Evolutionary conservation across 2,329 filamentous ascomycete species (phyloP).

Genomic region (Colletotrichum musicola): DNA sequence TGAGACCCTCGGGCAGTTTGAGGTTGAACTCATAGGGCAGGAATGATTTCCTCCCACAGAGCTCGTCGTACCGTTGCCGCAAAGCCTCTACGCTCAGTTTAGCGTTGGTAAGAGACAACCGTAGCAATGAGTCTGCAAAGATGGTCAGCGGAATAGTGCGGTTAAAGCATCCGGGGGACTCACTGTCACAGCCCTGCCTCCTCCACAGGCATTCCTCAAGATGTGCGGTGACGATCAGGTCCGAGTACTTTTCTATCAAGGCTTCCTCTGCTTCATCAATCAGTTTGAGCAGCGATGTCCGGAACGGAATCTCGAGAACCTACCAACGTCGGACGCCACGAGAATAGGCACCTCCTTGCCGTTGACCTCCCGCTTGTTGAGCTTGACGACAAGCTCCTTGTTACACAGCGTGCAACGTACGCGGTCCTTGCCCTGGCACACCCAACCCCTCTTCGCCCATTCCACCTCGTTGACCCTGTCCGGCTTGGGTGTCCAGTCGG

Average conservation of each 20-base stretch:
- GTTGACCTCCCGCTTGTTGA: conserved; percentile 71
- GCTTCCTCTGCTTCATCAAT: conserved; percentile 63
- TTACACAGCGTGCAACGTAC: conserved; percentile 89
- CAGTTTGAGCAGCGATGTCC: conserved; percentile 22
- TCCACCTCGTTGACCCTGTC: conserved; percentile 87
- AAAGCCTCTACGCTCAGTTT: conserved; percentile 69
- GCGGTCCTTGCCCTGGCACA: conserved; percentile 84
- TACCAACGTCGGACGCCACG: conserved; percentile 70
- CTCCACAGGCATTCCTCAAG: conserved; percentile 88
- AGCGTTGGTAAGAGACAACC: conserved; percentile 73
- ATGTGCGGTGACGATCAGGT: conserved; percentile 81
- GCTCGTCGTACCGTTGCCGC: conserved; percentile 74
- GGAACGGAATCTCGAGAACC: conserved; percentile 30
- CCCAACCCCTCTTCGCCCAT: conserved; percentile 95
- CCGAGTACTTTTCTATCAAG: conserved; percentile 81
- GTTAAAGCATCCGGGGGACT: neutral
- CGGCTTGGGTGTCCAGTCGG: conserved; percentile 94
- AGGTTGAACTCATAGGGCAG: conserved; percentile 74
- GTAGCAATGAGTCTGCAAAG: conserved; percentile 67
- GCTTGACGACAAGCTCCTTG: conserved; percentile 84
- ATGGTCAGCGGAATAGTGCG: conserved; percentile 24
- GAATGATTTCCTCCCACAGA: conserved; percentile 65
- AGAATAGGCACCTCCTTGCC: conserved; percentile 67
- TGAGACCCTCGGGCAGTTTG: conserved; percentile 65
- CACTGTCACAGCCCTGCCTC: conserved; percentile 88